Evolutionary conservation across 805 yeast species (phyloP).

Genomic region (Metahyphopichia silvanorum): DNA sequence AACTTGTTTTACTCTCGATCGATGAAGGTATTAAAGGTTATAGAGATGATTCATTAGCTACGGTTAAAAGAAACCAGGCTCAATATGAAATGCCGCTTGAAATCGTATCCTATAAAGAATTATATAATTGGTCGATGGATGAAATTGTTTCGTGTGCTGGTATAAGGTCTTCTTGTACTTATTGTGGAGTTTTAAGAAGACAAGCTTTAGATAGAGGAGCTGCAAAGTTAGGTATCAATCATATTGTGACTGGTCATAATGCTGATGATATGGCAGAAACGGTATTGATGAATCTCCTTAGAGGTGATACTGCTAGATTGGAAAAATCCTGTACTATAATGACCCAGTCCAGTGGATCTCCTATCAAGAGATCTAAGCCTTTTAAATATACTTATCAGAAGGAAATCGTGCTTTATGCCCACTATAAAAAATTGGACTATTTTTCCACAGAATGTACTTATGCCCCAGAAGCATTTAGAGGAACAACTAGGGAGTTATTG

Average conservation of each 20-base stretch:
- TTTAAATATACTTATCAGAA: slow-evolving; percentile 94
- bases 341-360: slow-evolving; percentile 80
- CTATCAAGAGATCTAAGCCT: slow-evolving; percentile 91
- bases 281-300: slow-evolving; percentile 84
- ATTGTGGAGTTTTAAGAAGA: slow-evolving; percentile 95
- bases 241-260: slow-evolving; percentile 96
- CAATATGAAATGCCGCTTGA: slow-evolving; percentile 81
- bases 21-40: slow-evolving; percentile 98
- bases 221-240: slow-evolving; percentile 74
- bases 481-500: slow-evolving; percentile 91
- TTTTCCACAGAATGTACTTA: slow-evolving; percentile 97
- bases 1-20: slow-evolving; percentile 76
- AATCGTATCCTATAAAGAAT: slow-evolving; percentile 80
- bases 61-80: slow-evolving; percentile 87
- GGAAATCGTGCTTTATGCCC: slow-evolving; percentile 96
- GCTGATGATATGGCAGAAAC: slow-evolving; percentile 99
- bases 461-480: slow-evolving; percentile 98
- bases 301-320: slow-evolving; percentile 95
- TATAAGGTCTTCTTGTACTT: slow-evolving; percentile 89
- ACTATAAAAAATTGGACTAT: slow-evolving; percentile 90
- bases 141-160: slow-evolving; percentile 95
- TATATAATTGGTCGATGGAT: slow-evolving; percentile 99
- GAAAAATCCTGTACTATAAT: slow-evolving; percentile 85
- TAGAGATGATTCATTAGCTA: slow-evolving; percentile 94
- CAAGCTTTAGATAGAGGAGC: slow-evolving; percentile 98